A percentile compares a stretch with the other conserved stretches of the same genome.
Conservation (phyloP, 805 yeast genomes). For the Cyberlindnera maritima region DNA sequence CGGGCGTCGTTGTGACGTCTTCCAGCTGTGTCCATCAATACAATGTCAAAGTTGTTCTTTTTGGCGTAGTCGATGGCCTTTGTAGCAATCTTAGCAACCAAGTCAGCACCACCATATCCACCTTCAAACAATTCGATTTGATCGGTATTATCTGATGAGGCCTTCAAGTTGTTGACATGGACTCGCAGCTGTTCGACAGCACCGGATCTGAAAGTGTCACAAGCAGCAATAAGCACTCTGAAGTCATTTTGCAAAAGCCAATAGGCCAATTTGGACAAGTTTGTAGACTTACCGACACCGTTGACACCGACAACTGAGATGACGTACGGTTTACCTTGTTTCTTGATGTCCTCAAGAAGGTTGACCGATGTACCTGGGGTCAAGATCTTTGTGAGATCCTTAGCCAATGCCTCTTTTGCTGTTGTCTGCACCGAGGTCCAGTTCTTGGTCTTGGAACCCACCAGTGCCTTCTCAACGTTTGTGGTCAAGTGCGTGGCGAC, state of each 20-base stretch:
- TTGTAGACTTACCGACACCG: slow-evolving; percentile 97
- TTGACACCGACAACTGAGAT: slow-evolving; percentile 96
- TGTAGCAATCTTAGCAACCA: slow-evolving; percentile 89
- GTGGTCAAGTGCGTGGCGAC: slow-evolving; percentile 73
- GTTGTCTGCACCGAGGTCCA: slow-evolving; percentile 76
- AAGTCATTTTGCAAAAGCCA: slow-evolving; percentile 92
- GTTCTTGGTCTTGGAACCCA: slow-evolving; percentile 68
- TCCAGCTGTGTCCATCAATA: slow-evolving; percentile 95
- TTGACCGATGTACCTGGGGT: slow-evolving; percentile 93
- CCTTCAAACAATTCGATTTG: slow-evolving; percentile 76
- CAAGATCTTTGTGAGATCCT: slow-evolving; percentile 66
- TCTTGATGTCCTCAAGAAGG: slow-evolving; percentile 67
- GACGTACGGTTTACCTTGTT: slow-evolving; percentile 67
- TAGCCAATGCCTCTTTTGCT: slow-evolving; percentile 61
- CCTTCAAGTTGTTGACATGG: slow-evolving; percentile 81
- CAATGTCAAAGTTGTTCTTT: slow-evolving; percentile 72
- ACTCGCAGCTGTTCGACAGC: slow-evolving; percentile 97
- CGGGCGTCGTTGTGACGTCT: slow-evolving; percentile 94
- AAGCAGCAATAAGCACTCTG: slow-evolving; percentile 87
- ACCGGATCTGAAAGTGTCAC: slow-evolving; percentile 97
- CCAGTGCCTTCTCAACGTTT: slow-evolving; percentile 64
- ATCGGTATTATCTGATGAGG: slow-evolving; percentile 53
- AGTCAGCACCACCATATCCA: slow-evolving; percentile 95
- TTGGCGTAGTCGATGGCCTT: slow-evolving; percentile 83
- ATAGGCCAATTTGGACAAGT: slow-evolving; percentile 88